Evolutionary conservation across 768 basidiomycete genomes (phyloP).

Genomic region (Trametes cubensis): DNA sequence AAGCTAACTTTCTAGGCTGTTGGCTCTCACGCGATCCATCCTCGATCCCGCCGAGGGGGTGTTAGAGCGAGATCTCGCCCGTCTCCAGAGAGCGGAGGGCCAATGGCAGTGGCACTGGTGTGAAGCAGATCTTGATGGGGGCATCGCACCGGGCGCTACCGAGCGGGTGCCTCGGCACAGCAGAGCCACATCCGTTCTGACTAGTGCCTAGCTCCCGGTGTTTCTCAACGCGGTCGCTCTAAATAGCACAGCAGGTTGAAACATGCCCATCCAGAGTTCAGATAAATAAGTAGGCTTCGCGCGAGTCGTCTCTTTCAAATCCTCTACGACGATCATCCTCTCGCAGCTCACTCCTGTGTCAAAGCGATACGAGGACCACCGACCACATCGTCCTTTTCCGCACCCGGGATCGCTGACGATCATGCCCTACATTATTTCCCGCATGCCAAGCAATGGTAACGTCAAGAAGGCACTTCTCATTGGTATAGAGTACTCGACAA

Average conservation of each 20-base stretch:
- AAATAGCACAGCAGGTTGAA: slow-evolving; percentile 14
- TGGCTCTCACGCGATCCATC: not conserved
- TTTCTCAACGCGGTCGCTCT: slow-evolving; percentile 13
- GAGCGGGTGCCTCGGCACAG: not conserved
- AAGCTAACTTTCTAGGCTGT: not conserved
- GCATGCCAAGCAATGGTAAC: not conserved
- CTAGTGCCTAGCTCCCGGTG: slow-evolving; percentile 1
- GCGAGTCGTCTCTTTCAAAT: not conserved
- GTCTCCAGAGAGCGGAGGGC: not conserved
- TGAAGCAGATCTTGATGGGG: slow-evolving; percentile 4
- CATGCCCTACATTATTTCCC: slow-evolving; percentile 1
- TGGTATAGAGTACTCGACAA: slow-evolving; percentile 19
- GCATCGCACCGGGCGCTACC: slow-evolving; percentile 11
- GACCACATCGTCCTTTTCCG: not conserved
- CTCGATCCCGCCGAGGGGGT: not conserved
- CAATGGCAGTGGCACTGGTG: slow-evolving; percentile 7
- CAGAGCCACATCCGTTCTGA: slow-evolving; percentile 10
- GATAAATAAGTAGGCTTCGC: not conserved
- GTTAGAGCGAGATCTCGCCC: not conserved
- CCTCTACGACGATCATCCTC: not conserved
- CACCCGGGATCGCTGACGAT: not conserved
- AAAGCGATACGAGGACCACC: not conserved
- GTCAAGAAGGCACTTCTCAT: slow-evolving; percentile 19
- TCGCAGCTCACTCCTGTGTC: not conserved
- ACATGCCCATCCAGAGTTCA: not conserved